These are phyloP conservation scores for Rubus idaeus DNA, from an alignment of 306 rosid species.

Conservation along the genomic window DNA sequence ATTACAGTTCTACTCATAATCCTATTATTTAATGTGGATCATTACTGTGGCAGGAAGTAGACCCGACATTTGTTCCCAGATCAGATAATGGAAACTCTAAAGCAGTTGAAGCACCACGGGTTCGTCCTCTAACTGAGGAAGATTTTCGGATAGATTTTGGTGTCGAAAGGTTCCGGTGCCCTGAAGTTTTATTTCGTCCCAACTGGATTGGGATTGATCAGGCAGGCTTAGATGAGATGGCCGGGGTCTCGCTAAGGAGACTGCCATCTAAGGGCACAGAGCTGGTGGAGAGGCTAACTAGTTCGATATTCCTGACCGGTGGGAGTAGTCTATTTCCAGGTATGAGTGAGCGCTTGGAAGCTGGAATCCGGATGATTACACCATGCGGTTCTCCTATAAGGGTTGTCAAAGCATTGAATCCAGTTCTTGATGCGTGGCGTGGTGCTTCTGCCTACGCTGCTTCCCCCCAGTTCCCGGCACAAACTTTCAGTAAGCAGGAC, in stretches of 20 bases:
- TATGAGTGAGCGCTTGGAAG: conserved; percentile 70
- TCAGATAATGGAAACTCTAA: conserved; percentile 53
- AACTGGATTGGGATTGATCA: conserved; percentile 92
- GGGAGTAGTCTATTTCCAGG: conserved; percentile 87
- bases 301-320: conserved; percentile 73
- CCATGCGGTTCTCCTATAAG: conserved; percentile 76
- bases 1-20: not conserved
- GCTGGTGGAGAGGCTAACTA: conserved; percentile 64
- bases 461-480: conserved; percentile 56
- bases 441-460: conserved; percentile 88
- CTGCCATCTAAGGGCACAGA: conserved; percentile 45
- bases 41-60: conserved; percentile 62
- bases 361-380: conserved; percentile 82
- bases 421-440: conserved; percentile 92
- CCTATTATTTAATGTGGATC: conserved; percentile 8
- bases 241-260: conserved; percentile 81
- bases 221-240: conserved; percentile 91
- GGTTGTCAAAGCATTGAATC: conserved; percentile 77
- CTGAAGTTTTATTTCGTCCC: conserved; percentile 81
- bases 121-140: conserved; percentile 68
- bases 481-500: conserved; percentile 75
- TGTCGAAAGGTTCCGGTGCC: conserved; percentile 93
- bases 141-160: conserved; percentile 82
- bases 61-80: conserved; percentile 81
- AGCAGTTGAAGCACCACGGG: conserved; percentile 54